These are phyloP conservation scores for Termitomyces sp. DNA, from an alignment of 768 basidiomycete genomes.

Conservation along the genomic window DNA sequence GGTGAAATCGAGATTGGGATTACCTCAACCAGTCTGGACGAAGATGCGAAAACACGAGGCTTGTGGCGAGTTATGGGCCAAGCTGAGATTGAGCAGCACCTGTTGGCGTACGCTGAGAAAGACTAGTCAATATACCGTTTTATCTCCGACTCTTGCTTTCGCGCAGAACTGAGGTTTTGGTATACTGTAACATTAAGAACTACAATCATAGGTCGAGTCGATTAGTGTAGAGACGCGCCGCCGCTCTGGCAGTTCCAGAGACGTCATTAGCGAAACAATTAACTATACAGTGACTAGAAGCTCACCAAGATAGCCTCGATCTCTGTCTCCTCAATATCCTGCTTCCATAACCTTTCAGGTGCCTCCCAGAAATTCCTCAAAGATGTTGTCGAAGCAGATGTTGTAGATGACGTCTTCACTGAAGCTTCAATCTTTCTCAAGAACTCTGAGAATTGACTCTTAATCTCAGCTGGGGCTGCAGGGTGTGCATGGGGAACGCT, in stretches of 20 bases:
- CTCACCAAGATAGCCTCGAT: constrained; percentile 67
- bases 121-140: constrained; percentile 45
- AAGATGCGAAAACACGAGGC: constrained; percentile 68
- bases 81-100: constrained; percentile 72
- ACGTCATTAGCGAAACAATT: neutral
- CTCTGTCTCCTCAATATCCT: constrained; percentile 51
- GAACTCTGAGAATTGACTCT: constrained; percentile 45
- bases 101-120: constrained; percentile 87
- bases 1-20: constrained; percentile 96
- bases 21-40: constrained; percentile 72
- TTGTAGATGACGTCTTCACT: constrained; percentile 11
- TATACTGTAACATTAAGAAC: constrained; percentile 6
- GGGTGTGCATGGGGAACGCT: constrained; percentile 57
- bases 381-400: constrained; percentile 5
- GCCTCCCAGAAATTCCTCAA: constrained; percentile 65
- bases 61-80: constrained; percentile 78
- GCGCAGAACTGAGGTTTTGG: neutral
- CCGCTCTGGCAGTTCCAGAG: constrained; percentile 45
- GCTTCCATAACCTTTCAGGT: constrained; percentile 55
- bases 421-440: constrained; percentile 32
- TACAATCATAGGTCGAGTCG: neutral
- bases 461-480: constrained; percentile 60
- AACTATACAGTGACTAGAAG: constrained; percentile 1
- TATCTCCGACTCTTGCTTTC: neutral
- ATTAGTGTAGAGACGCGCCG: constrained; percentile 53